Conservation (phyloP, 805 yeast species). For the Wickerhamomyces alni region DNA sequence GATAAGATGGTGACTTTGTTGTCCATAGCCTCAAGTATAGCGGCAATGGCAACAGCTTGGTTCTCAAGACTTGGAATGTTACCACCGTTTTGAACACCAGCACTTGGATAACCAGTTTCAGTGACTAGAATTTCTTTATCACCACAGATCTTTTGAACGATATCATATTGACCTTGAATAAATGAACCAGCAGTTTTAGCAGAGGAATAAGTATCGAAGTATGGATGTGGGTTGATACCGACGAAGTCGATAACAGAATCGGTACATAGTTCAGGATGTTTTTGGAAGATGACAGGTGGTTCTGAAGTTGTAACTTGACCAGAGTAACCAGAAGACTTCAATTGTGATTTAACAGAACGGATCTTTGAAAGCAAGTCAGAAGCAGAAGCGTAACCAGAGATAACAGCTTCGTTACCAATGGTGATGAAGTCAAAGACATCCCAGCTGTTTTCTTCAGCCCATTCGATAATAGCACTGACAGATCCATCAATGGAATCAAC, state of each 20-base stretch:
- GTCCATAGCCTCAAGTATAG: slow-evolving; percentile 53
- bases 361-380: slow-evolving; percentile 62
- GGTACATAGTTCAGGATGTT: slow-evolving; percentile 63
- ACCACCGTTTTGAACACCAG: slow-evolving; percentile 64
- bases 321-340: slow-evolving; percentile 64
- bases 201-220: slow-evolving; percentile 57
- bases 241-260: slow-evolving; percentile 68
- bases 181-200: slow-evolving; percentile 71
- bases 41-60: slow-evolving; percentile 62
- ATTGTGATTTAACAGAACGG: slow-evolving; percentile 49
- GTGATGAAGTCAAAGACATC: slow-evolving; percentile 70
- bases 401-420: slow-evolving; percentile 85
- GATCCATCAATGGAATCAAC: slow-evolving; percentile 61
- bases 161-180: slow-evolving; percentile 52
- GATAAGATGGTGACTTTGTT: slow-evolving; percentile 67
- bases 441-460: slow-evolving; percentile 53
- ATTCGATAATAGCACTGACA: slow-evolving; percentile 46
- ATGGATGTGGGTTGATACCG: slow-evolving; percentile 84
- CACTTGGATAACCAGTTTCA: slow-evolving; percentile 87
- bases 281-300: slow-evolving; percentile 71
- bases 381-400: slow-evolving; percentile 53
- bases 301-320: slow-evolving; percentile 83
- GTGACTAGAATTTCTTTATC: slow-evolving; percentile 53
- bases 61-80: slow-evolving; percentile 68
- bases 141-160: slow-evolving; percentile 51